Percentiles rank a stretch among this genome's conserved stretches.
phyloP scores from a whole-genome alignment of 2,329 filamentous ascomycete species.

The Xylariomycetidae sp. region DNA sequence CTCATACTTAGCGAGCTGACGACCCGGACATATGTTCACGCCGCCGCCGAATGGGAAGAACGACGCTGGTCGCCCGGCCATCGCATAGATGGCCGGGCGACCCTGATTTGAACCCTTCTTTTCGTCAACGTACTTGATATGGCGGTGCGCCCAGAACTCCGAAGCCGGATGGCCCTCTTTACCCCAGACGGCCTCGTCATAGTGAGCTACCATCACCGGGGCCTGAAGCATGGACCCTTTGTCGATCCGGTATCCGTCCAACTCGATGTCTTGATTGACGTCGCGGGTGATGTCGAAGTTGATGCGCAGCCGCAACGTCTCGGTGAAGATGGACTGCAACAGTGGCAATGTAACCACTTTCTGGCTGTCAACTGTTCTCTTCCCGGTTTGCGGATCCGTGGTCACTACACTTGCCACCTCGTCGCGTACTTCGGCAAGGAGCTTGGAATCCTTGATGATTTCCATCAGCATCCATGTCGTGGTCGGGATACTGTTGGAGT shows the following conservation, averaged over 20 bases:
- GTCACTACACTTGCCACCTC: neutral
- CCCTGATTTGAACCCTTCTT: no score
- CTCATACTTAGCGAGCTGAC: conserved; percentile 33
- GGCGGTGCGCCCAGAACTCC: conserved; percentile 18
- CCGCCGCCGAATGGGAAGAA: conserved; percentile 26
- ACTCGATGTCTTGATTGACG: conserved; percentile 6
- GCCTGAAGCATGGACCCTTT: conserved; percentile 18
- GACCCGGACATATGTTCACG: conserved; percentile 30
- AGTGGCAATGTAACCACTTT: conserved; percentile 11
- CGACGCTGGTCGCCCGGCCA: conserved; percentile 9
- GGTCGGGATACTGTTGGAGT: conserved; percentile 4
- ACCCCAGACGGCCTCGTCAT: conserved; percentile 14
- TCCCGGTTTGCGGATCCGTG: conserved; percentile 2
- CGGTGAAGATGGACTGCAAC: conserved; percentile 22
- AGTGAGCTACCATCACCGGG: conserved; percentile 17
- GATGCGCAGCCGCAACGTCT: conserved; percentile 21
- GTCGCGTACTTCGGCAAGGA: conserved; percentile 1
- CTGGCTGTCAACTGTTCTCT: conserved; percentile 2
- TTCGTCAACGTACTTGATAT: conserved; percentile 10
- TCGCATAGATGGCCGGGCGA: conserved; percentile 6
- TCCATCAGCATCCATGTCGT: conserved; percentile 6
- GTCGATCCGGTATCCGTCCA: conserved; percentile 13
- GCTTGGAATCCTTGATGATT: conserved; percentile 1
- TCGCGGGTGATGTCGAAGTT: conserved; percentile 20
- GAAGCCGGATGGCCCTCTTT: conserved; percentile 12